Percentiles rank a stretch among this genome's conserved stretches.
Conservation (phyloP, 805 yeast genomes). For the Hanseniaspora hatyaiensis region DNA sequence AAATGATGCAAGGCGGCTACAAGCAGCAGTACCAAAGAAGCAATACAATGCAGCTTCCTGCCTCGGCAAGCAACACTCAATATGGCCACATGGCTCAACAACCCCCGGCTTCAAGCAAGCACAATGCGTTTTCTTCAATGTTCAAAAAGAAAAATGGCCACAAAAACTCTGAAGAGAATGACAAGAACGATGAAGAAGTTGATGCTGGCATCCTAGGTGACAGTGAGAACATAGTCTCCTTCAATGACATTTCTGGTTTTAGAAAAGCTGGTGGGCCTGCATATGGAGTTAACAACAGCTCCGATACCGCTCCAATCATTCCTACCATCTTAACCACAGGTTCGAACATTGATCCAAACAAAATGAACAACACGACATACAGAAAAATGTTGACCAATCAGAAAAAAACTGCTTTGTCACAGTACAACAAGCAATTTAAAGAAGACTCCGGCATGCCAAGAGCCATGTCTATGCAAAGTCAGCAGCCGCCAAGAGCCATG, state of each 20-base stretch:
- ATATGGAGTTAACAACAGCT: conserved; percentile 38
- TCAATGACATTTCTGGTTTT: conserved; percentile 52
- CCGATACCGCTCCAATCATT: conserved; percentile 61
- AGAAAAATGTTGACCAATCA: conserved; percentile 58
- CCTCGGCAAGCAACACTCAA: neutral
- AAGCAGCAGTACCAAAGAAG: neutral
- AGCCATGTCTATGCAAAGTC: conserved; percentile 25
- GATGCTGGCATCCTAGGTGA: conserved; percentile 29
- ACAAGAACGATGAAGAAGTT: too few relatives aligned
- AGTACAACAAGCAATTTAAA: conserved; percentile 19
- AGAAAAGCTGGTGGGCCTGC: conserved; percentile 50
- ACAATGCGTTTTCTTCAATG: conserved; percentile 4
- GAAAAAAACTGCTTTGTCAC: conserved; percentile 44
- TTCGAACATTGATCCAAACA: conserved; percentile 22
- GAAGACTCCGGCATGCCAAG: conserved; percentile 21
- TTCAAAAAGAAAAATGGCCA: conserved; percentile 12
- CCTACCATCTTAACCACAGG: conserved; percentile 45
- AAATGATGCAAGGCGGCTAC: too few relatives aligned
- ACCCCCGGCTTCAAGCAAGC: too few relatives aligned
- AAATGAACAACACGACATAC: conserved; percentile 46
- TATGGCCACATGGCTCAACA: too few relatives aligned
- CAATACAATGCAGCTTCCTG: neutral
- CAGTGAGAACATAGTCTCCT: conserved; percentile 38
- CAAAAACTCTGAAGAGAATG: conserved; percentile 22
- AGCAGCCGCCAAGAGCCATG: conserved; percentile 26